A percentile compares a stretch with the other conserved stretches of the same genome.
Evolutionary conservation across 2,329 filamentous ascomycete species (phyloP).

Genomic region (Aspergillus fumigatiaffinis): DNA sequence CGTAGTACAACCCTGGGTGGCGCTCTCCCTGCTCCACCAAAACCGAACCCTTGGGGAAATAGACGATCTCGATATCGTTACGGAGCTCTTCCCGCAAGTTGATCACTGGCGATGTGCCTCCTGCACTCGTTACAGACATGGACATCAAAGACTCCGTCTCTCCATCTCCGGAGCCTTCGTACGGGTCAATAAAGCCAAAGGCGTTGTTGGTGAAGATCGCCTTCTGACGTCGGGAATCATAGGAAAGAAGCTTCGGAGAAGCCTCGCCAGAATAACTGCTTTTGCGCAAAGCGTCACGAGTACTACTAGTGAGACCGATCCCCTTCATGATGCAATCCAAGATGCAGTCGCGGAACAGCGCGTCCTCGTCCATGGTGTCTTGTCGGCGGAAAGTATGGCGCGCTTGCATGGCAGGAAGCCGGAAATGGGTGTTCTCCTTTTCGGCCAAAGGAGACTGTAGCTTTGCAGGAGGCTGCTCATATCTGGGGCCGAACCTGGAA

Average conservation of each 20-base stretch:
- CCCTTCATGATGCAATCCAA: slow-evolving; percentile 94
- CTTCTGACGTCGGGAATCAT: slow-evolving; percentile 76
- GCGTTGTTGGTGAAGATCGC: slow-evolving; percentile 82
- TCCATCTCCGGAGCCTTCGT: slow-evolving; percentile 67
- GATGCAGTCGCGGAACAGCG: slow-evolving; percentile 82
- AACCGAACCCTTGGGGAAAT: slow-evolving; percentile 90
- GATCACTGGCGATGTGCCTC: slow-evolving; percentile 61
- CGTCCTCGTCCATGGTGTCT: slow-evolving; percentile 82
- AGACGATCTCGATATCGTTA: slow-evolving; percentile 94
- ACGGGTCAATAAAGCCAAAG: slow-evolving; percentile 85
- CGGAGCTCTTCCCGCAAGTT: slow-evolving; percentile 72
- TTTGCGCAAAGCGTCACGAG: slow-evolving; percentile 62
- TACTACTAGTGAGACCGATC: slow-evolving; percentile 69
- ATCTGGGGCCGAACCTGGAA: slow-evolving; percentile 56
- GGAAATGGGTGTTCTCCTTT: slow-evolving; percentile 37
- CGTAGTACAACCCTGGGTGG: slow-evolving; percentile 96
- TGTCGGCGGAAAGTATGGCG: slow-evolving; percentile 57
- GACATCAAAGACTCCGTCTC: slow-evolving; percentile 80
- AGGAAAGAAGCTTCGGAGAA: slow-evolving; percentile 78
- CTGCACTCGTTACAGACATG: slow-evolving; percentile 61
- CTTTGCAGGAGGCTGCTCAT: slow-evolving; percentile 36
- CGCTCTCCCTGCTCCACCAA: slow-evolving; percentile 94
- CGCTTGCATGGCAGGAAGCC: slow-evolving; percentile 24
- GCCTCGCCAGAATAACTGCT: slow-evolving; percentile 68
- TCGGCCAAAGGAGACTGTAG: slow-evolving; percentile 42